Evolutionary conservation across 352 stramenopile genomes (phyloP).

Genomic region (Pythium pyrilobum): DNA sequence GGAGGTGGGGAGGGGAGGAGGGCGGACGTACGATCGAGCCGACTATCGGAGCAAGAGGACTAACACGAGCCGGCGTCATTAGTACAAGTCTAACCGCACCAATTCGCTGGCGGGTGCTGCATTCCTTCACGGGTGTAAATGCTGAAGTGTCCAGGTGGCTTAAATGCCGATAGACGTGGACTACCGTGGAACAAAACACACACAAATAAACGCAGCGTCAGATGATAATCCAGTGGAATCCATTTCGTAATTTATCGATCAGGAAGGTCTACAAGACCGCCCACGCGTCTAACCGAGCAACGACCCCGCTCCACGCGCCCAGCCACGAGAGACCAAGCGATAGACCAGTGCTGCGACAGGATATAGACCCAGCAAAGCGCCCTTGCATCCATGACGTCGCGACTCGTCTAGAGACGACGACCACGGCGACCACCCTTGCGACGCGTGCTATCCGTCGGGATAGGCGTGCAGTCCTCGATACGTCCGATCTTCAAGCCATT

Average conservation of each 20-base stretch:
- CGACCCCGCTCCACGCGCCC: not conserved
- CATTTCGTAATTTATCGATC: slow-evolving; percentile 15
- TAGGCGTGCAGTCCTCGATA: slow-evolving; percentile 99
- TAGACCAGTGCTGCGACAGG: too few species aligned
- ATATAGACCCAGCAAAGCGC: too few species aligned
- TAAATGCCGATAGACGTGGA: too few species aligned
- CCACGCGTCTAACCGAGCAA: not conserved
- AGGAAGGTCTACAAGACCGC: slow-evolving; percentile 6
- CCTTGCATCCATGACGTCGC: too few species aligned
- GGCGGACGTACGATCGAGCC: too few species aligned
- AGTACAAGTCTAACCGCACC: too few species aligned
- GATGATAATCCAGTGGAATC: slow-evolving; percentile 2
- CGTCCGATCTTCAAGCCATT: slow-evolving; percentile 99
- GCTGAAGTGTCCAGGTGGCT: too few species aligned
- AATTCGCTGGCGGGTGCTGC: too few species aligned
- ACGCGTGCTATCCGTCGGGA: slow-evolving; percentile 98
- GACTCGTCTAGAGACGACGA: slow-evolving; percentile 98
- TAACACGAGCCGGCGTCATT: too few species aligned
- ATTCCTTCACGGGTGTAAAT: too few species aligned
- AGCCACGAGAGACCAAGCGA: not conserved
- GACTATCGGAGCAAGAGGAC: too few species aligned
- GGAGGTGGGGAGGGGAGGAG: too few species aligned
- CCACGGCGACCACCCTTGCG: slow-evolving; percentile 98
- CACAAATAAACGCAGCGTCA: not conserved
- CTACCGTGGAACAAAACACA: not conserved